phyloP scores from a whole-genome alignment of 495 filamentous ascomycete species.

The Cladorrhinum samala region DNA sequence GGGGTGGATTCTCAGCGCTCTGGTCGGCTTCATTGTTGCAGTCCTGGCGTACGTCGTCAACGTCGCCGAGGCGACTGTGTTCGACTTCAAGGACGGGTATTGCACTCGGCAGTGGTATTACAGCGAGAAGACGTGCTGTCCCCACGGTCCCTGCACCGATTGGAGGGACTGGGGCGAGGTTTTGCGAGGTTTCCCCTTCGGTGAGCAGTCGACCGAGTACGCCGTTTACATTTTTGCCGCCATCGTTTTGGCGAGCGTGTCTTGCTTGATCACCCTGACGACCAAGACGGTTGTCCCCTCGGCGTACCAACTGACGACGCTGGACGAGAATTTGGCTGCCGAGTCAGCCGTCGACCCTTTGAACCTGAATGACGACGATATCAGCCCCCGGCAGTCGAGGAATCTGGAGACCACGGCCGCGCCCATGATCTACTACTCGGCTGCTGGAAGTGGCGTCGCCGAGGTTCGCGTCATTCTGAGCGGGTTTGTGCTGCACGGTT shows the following conservation, averaged over 20 bases:
- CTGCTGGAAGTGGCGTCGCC: slow-evolving; percentile 92
- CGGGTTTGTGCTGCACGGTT: slow-evolving; percentile 94
- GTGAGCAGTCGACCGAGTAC: slow-evolving; percentile 64
- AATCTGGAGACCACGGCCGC: slow-evolving; percentile 34
- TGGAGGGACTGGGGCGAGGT: slow-evolving; percentile 76
- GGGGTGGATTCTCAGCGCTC: slow-evolving; percentile 88
- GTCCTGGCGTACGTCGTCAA: slow-evolving; percentile 84
- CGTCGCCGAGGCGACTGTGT: slow-evolving; percentile 73
- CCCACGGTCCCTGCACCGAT: slow-evolving; percentile 57
- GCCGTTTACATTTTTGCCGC: slow-evolving; percentile 64
- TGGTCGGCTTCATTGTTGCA: slow-evolving; percentile 85
- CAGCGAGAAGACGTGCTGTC: slow-evolving; percentile 74
- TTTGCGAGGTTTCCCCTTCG: slow-evolving; percentile 46
- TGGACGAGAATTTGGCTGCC: slow-evolving; percentile 69
- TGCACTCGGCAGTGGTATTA: slow-evolving; percentile 67
- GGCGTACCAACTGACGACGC: slow-evolving; percentile 71
- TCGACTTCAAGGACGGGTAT: slow-evolving; percentile 87
- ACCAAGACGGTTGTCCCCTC: slow-evolving; percentile 92
- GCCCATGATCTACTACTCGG: slow-evolving; percentile 90
- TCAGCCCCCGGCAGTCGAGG: slow-evolving; percentile 31
- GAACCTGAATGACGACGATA: slow-evolving; percentile 33
- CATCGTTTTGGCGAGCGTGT: slow-evolving; percentile 62
- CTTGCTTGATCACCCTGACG: slow-evolving; percentile 74
- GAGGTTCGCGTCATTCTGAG: slow-evolving; percentile 97
- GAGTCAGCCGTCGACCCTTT: slow-evolving; percentile 35